These are phyloP conservation scores for Elsinoe fawcettii DNA, from an alignment of 2,329 filamentous ascomycete genomes.

Conservation along the genomic window DNA sequence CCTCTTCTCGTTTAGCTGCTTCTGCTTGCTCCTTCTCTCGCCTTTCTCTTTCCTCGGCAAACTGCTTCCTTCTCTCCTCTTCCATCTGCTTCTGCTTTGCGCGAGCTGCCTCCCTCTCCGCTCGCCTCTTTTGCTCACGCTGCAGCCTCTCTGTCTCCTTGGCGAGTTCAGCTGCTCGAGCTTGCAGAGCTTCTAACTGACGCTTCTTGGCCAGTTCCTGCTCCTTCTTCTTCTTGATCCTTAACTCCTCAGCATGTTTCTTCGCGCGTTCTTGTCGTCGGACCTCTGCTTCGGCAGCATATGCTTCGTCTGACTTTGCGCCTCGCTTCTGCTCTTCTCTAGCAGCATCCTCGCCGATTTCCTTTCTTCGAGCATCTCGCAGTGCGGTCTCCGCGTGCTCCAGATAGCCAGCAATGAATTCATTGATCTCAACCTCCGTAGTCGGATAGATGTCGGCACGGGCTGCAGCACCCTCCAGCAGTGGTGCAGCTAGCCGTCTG, in stretches of 20 bases:
- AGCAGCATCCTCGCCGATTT: constrained; percentile 63
- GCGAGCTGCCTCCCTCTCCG: constrained; percentile 43
- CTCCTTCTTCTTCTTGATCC: constrained; percentile 51
- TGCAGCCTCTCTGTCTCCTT: constrained; percentile 37
- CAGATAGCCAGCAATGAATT: constrained; percentile 57
- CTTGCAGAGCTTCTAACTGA: constrained; percentile 43
- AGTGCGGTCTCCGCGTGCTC: constrained; percentile 61
- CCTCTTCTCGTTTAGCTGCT: constrained; percentile 44
- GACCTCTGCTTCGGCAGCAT: constrained; percentile 57
- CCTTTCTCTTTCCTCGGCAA: constrained; percentile 43
- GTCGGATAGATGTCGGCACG: constrained; percentile 67
- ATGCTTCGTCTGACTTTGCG: constrained; percentile 65
- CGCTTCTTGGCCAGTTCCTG: constrained; percentile 54
- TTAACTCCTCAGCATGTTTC: constrained; percentile 52
- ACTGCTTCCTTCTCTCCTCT: constrained; percentile 46
- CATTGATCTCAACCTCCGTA: constrained; percentile 59
- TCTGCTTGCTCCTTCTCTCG: constrained; percentile 40
- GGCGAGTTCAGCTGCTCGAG: constrained; percentile 39
- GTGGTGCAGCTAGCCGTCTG: constrained; percentile 62
- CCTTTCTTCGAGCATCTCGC: constrained; percentile 57
- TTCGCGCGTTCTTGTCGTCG: constrained; percentile 55
- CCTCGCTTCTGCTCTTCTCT: constrained; percentile 57
- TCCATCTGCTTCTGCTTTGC: constrained; percentile 42
- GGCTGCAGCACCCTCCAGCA: constrained; percentile 72
- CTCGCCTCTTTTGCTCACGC: constrained; percentile 41